Conservation (phyloP, 2,329 filamentous ascomycete species). For the Tolypocladium pustulatum region DNA sequence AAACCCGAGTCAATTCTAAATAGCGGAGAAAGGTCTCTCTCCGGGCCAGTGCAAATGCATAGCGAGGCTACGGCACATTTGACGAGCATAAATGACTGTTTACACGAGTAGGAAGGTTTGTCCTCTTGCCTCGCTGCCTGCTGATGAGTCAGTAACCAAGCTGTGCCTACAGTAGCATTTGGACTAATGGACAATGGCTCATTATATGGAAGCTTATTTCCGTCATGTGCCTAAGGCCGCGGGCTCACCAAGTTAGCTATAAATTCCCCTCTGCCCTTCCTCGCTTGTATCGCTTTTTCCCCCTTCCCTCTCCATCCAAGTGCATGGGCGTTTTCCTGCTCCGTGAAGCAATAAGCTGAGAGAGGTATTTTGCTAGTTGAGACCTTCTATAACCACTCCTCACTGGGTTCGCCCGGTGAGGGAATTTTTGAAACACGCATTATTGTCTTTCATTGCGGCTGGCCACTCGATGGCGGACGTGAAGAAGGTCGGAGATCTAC, state of each 20-base stretch:
- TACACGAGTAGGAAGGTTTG: too few species aligned
- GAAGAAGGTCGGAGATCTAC: constrained; percentile 30
- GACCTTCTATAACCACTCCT: constrained; percentile 68
- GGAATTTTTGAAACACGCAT: constrained; percentile 58
- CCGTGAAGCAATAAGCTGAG: constrained; percentile 56
- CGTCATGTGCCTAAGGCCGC: constrained; percentile 1
- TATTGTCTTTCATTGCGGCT: constrained; percentile 30
- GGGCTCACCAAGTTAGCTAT: constrained; percentile 13
- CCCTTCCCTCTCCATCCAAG: constrained; percentile 42
- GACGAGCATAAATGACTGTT: too few species aligned
- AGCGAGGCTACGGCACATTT: too few species aligned
- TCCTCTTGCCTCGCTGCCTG: too few species aligned
- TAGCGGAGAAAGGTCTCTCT: too few species aligned
- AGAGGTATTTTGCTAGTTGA: constrained; percentile 85
- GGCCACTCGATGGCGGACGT: constrained; percentile 21
- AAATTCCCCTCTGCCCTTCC: constrained; percentile 17
- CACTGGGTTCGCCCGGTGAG: constrained; percentile 54
- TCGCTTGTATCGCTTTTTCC: constrained; percentile 21
- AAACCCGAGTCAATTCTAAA: too few species aligned
- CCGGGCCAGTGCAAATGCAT: too few species aligned
- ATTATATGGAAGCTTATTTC: constrained; percentile 3
- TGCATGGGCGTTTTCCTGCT: constrained; percentile 57
- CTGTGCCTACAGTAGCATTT: background rate
- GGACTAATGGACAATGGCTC: background rate
- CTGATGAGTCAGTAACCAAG: too few species aligned